These are phyloP conservation scores for Boletus rubescentipes DNA, from an alignment of 768 basidiomycete genomes.

Conservation along the genomic window DNA sequence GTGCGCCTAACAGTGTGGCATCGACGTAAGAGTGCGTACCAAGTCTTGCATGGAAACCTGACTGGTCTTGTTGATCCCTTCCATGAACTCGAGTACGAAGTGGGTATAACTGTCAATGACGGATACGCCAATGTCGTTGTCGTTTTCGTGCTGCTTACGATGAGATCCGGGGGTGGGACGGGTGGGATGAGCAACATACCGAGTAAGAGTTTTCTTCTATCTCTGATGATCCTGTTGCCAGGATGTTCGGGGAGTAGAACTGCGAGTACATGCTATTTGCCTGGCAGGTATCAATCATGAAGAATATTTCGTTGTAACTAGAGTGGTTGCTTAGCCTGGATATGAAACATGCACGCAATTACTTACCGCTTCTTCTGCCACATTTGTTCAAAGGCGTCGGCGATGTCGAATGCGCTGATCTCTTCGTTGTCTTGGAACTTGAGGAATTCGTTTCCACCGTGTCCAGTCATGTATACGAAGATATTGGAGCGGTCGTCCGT, in stretches of 20 bases:
- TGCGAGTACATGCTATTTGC: conserved; percentile 95
- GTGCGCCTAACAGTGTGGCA: neutral
- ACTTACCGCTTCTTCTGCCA: conserved; percentile 88
- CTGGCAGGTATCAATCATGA: conserved; percentile 99
- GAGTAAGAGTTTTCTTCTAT: conserved; percentile 93
- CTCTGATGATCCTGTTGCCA: conserved; percentile 85
- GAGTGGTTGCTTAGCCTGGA: conserved; percentile 32
- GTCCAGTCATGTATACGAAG: conserved; percentile 98
- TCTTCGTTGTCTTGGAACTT: conserved; percentile 99
- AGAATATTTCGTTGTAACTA: conserved; percentile 89
- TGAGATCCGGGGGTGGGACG: neutral
- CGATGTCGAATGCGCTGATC: conserved; percentile 95
- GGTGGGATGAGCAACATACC: conserved; percentile 43
- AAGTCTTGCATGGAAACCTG: conserved; percentile 77
- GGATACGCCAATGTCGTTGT: conserved; percentile 90
- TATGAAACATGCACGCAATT: neutral
- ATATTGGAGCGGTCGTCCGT: conserved; percentile 90
- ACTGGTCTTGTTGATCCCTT: conserved; percentile 89
- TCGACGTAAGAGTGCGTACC: conserved; percentile 44
- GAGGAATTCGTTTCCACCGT: conserved; percentile 97
- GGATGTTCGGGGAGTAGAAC: conserved; percentile 89
- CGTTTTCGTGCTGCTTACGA: conserved; percentile 75
- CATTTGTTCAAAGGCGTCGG: conserved; percentile 98
- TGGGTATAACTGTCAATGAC: conserved; percentile 97
- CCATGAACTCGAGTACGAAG: conserved; percentile 87